Evolutionary conservation across 805 yeast species (phyloP).

Genomic region (Nakazawaea sp.): DNA sequence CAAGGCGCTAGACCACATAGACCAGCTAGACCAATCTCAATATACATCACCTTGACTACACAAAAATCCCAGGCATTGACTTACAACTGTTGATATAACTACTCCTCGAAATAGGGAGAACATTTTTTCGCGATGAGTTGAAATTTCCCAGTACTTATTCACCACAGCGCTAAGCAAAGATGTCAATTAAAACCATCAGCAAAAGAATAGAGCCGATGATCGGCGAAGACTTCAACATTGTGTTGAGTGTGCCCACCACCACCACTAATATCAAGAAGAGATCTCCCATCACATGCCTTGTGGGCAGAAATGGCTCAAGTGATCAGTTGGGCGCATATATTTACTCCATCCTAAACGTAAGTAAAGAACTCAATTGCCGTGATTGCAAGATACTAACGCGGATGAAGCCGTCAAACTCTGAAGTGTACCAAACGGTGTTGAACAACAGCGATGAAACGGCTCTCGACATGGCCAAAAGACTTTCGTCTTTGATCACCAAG

Average conservation of each 20-base stretch:
- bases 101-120: too few relatives aligned
- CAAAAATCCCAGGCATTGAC: too few relatives aligned
- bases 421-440: constrained; percentile 35
- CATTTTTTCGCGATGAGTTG: too few relatives aligned
- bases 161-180: too few relatives aligned
- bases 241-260: constrained; percentile 9
- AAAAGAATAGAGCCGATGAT: constrained; percentile 17
- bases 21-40: too few relatives aligned
- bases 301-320: constrained; percentile 25
- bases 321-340: constrained; percentile 34
- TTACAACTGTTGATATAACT: too few relatives aligned
- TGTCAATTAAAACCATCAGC: constrained; percentile 12
- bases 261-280: constrained; percentile 14
- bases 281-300: constrained; percentile 29
- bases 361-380: too few relatives aligned
- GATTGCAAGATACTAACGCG: too few relatives aligned
- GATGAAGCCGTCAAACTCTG: constrained; percentile 12
- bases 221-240: constrained; percentile 20
- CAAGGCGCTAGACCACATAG: too few relatives aligned
- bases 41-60: too few relatives aligned
- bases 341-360: constrained; percentile 31
- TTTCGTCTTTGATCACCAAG: constrained; percentile 33
- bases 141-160: too few relatives aligned
- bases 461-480: constrained; percentile 35
- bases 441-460: constrained; percentile 32